Evolutionary conservation across 176 grass and related monocot genomes (phyloP), one percentile per base, ranked within the genome.

Genomic region (Zoysia pacifica): DNA sequence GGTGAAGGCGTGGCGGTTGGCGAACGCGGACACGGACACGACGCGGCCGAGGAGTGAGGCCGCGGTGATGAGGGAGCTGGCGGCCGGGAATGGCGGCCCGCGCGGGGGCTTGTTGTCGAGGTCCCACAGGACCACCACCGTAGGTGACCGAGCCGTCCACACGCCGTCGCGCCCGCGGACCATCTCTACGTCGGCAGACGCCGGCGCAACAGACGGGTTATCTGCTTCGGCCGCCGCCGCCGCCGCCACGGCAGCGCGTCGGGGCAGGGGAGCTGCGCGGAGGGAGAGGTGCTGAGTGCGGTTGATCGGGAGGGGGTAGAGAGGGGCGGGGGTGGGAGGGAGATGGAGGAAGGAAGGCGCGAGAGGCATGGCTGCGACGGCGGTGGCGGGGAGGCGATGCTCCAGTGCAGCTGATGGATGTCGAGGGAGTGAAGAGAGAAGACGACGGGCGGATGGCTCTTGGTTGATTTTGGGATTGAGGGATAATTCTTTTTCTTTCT

Each of bases 81-180:
- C 90, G 16, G 92, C 95, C 14, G 77, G 77, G 70, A 88, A 94
- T 18, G 94, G 94, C 56, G 85, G 80, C 12, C 91, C 91, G 28
- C 83, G 89, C 18, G 91, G 94, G 37, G 94, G 94, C 80, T 97
- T 97, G 85, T 97, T 97, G 80, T 97, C 94, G 77, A 97, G 94
- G 70, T 97, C 94, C 91, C 91, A 94, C 42, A 97, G 85, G 5
- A 97, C 86, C 16, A 90, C 94, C 35, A 94, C 91, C 0, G 74
- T 86, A 9, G 88, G 94, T 10, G 79, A 50, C 12, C 86, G 90
- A 11, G 94, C 85, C 71, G 87, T 89, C 87, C 87, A 89, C 9
- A 89, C 64, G 18, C 87, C 81, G 35, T 89, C 88, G 11, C 48
- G 75, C 35, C 88, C 91, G 14, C 91, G 85, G 62, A 83, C 69